phyloP scores from a whole-genome alignment of 2,329 filamentous ascomycete genomes.

The Cordyceps pruinosa region DNA sequence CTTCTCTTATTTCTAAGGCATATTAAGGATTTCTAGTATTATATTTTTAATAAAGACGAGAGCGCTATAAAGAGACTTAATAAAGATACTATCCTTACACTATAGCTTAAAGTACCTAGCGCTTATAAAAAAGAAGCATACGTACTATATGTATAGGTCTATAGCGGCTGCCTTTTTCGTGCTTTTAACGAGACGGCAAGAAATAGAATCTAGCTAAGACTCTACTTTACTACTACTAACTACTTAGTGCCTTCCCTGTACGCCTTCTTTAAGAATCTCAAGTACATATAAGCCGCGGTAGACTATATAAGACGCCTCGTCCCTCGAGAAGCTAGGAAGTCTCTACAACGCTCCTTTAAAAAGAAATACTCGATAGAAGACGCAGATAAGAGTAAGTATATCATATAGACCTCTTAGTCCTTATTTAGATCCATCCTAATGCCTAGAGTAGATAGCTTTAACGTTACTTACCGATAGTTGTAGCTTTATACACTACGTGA shows the following conservation, averaged over 20 bases:
- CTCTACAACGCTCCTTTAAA: slow-evolving; percentile 9
- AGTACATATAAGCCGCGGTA: slow-evolving; percentile 23
- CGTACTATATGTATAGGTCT: slow-evolving; percentile 22
- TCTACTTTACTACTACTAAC: slow-evolving; percentile 19
- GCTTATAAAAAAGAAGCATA: slow-evolving; percentile 20
- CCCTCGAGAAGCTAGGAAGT: not conserved
- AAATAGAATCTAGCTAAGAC: slow-evolving; percentile 22
- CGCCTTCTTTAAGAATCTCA: slow-evolving; percentile 31
- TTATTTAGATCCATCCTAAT: not conserved
- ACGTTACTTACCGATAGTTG: slow-evolving; percentile 11
- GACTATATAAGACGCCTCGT: slow-evolving; percentile 13
- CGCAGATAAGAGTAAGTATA: not conserved
- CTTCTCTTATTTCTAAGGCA: slow-evolving; percentile 25
- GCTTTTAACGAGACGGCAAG: slow-evolving; percentile 24
- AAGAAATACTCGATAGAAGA: not conserved
- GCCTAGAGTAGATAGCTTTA: slow-evolving; percentile 7
- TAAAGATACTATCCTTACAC: slow-evolving; percentile 23
- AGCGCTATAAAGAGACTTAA: slow-evolving; percentile 23
- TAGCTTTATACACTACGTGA: slow-evolving; percentile 14
- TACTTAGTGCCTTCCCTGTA: slow-evolving; percentile 28
- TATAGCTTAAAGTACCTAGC: slow-evolving; percentile 26
- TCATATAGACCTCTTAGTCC: slow-evolving; percentile 10
- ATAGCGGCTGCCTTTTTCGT: slow-evolving; percentile 25
- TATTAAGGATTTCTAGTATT: slow-evolving; percentile 26
- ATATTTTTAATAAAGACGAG: slow-evolving; percentile 22